Base-by-base conservation (phyloP, 78 protist genomes). In the Andalucia godoyi region DNA sequence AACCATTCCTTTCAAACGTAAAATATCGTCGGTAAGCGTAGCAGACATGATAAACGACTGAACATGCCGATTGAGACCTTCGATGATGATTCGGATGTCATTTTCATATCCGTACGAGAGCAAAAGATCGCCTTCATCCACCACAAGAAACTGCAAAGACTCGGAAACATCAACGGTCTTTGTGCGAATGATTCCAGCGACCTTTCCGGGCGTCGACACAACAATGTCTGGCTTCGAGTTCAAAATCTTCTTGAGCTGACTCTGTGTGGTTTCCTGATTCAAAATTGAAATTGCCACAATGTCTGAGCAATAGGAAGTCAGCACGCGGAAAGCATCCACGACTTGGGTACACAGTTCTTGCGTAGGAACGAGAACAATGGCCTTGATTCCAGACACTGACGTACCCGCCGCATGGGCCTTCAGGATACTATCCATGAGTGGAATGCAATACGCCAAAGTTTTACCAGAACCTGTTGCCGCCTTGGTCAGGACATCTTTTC, bases 31-130 rank as follows among this genome's bases (percentile, higher is more conserved):
- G 23, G 85, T 72, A 9, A 87, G 66, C 4, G 93, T 87, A 0
- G 93, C 93, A 9, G 87, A 80, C 89, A 88, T 80, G 36, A 88
- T 58, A n/a, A 81, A 38, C n/a, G 83, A 32, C 79, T 88, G 94
- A n/a, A n/a, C n/a, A n/a, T n/a, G n/a, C n/a, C n/a, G n/a, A n/a
- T n/a, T n/a, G n/a, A n/a, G n/a, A n/a, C n/a, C n/a, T n/a, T n/a
- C n/a, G n/a, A 58, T 47, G 34, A 78, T 53, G 3, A 4, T 9
- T 8, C 74, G 66, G 38, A 86, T 36, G 21, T 77, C 93, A 9
- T 79, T 67, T 38, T 77, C 77, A 58, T 80, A 72, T 45, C 89
- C 93, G 57, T 70, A 80, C 42, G 82, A 68, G 27, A 80, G 59
- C 15, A 87, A 58, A 30, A 83, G 74, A 57, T 87, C 93, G 13